Percentiles rank a stretch among this genome's conserved stretches.
These are phyloP conservation scores for Silene noctiflora DNA, from an alignment of 179 eudicot genomes.

Conservation along the genomic window DNA sequence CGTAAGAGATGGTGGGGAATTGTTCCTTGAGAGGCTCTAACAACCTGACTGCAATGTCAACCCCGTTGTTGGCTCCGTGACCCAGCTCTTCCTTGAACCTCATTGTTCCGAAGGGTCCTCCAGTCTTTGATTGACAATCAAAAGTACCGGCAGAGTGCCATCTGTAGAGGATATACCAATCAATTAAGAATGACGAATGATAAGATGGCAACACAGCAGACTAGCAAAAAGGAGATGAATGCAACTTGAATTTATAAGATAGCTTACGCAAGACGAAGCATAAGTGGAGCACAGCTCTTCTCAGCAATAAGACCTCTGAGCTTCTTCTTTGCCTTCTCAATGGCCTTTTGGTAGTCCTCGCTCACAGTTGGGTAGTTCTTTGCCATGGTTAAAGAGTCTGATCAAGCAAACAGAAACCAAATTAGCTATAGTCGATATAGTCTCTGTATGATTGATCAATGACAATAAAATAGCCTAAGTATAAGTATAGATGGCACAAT, in stretches of 20 bases:
- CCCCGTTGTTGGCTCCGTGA: slow-evolving; percentile 82
- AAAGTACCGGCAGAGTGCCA: slow-evolving; percentile 99
- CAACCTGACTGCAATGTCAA: slow-evolving; percentile 76
- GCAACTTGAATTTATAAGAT: neutral
- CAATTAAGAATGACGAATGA: neutral
- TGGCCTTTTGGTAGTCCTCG: slow-evolving; percentile 56
- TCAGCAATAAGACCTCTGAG: slow-evolving; percentile 65
- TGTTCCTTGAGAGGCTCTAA: slow-evolving; percentile 81
- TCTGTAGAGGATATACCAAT: slow-evolving; percentile 29
- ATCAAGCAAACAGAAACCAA: neutral
- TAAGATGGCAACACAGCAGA: neutral
- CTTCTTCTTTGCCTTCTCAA: slow-evolving; percentile 65
- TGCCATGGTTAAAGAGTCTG: slow-evolving; percentile 45
- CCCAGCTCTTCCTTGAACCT: slow-evolving; percentile 56
- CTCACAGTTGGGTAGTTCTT: slow-evolving; percentile 68
- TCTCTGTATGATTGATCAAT: too few species aligned
- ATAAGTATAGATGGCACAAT: too few species aligned
- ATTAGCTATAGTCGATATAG: neutral
- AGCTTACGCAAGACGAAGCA: slow-evolving; percentile 79
- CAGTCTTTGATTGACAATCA: slow-evolving; percentile 65
- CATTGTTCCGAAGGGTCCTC: slow-evolving; percentile 98
- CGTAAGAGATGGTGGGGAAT: slow-evolving; percentile 64
- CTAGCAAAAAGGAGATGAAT: neutral
- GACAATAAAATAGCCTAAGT: too few species aligned
- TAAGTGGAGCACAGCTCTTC: slow-evolving; percentile 74